A percentile compares a stretch with the other conserved stretches of the same genome.
phyloP scores from a whole-genome alignment of 2,329 filamentous ascomycete species.

The Clonostachys chloroleuca region DNA sequence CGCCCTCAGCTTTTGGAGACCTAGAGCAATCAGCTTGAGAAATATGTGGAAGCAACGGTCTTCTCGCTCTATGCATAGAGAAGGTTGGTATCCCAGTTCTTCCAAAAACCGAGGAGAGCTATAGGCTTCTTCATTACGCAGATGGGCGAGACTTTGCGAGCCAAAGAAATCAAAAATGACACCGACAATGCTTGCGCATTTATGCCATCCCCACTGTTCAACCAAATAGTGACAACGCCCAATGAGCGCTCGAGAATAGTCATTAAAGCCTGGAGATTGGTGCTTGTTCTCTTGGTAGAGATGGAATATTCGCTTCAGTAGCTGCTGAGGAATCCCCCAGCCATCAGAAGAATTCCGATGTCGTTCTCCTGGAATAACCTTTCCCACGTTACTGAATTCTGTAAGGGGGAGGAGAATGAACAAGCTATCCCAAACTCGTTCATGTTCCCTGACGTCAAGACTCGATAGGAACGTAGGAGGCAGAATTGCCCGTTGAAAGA shows the following conservation, averaged over 20 bases:
- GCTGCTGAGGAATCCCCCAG: conserved; percentile 54
- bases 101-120: conserved; percentile 59
- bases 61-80: conserved; percentile 42
- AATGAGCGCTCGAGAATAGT: conserved; percentile 56
- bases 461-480: conserved; percentile 23
- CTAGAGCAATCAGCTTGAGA: conserved; percentile 57
- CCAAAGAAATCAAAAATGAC: conserved; percentile 66
- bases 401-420: conserved; percentile 58
- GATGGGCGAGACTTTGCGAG: conserved; percentile 53
- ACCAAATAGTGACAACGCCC: conserved; percentile 60
- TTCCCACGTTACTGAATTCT: conserved; percentile 53
- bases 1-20: conserved; percentile 45
- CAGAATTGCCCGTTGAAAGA: conserved; percentile 39
- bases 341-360: conserved; percentile 38
- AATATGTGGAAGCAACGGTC: conserved; percentile 66
- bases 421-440: conserved; percentile 52
- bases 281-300: conserved; percentile 50
- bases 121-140: conserved; percentile 61
- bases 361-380: conserved; percentile 30
- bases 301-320: conserved; percentile 53
- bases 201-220: conserved; percentile 62
- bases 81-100: conserved; percentile 40
- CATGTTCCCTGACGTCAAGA: conserved; percentile 41
- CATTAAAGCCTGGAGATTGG: conserved; percentile 59
- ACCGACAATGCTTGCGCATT: conserved; percentile 51